phyloP scores from a whole-genome alignment of 108 stramenopile species.

The Parmales sp. region DNA sequence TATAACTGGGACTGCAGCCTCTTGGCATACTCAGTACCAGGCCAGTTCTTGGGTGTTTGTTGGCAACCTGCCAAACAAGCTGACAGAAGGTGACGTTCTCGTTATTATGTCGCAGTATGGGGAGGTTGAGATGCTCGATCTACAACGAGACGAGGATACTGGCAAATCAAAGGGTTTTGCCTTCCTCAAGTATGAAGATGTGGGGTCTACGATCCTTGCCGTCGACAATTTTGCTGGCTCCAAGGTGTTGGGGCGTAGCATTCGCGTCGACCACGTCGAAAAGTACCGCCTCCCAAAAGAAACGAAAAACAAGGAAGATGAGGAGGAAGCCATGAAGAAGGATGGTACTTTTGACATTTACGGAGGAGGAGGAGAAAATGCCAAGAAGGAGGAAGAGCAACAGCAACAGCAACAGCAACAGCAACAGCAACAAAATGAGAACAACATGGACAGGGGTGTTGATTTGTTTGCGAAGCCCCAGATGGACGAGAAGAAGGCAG shows the following conservation, averaged over 20 bases:
- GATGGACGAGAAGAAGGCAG: slow-evolving; percentile 19
- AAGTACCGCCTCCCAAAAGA: slow-evolving; percentile 88
- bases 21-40: slow-evolving; percentile 90
- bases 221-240: slow-evolving; percentile 92
- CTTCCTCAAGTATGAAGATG: slow-evolving; percentile 85
- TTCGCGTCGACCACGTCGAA: slow-evolving; percentile 67
- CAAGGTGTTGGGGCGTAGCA: slow-evolving; percentile 17
- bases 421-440: slow-evolving; percentile 59
- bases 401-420: slow-evolving; percentile 68
- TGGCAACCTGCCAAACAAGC: slow-evolving; percentile 68
- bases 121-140: slow-evolving; percentile 53
- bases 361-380: background rate
- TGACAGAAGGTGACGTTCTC: slow-evolving; percentile 94
- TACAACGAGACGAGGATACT: slow-evolving; percentile 84
- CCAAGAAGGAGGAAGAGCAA: slow-evolving; percentile 20
- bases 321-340: slow-evolving; percentile 14
- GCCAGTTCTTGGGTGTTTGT: slow-evolving; percentile 91
- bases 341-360: too few species aligned
- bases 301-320: slow-evolving; percentile 70
- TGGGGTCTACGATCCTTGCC: slow-evolving; percentile 81
- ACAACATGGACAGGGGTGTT: slow-evolving; percentile 64
- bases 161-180: slow-evolving; percentile 81
- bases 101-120: slow-evolving; percentile 88
- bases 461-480: slow-evolving; percentile 70
- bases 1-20: slow-evolving; percentile 68